A percentile compares a stretch with the other conserved stretches of the same genome.
Conservation (phyloP, 495 filamentous ascomycete genomes). For the Neurospora sp. region DNA sequence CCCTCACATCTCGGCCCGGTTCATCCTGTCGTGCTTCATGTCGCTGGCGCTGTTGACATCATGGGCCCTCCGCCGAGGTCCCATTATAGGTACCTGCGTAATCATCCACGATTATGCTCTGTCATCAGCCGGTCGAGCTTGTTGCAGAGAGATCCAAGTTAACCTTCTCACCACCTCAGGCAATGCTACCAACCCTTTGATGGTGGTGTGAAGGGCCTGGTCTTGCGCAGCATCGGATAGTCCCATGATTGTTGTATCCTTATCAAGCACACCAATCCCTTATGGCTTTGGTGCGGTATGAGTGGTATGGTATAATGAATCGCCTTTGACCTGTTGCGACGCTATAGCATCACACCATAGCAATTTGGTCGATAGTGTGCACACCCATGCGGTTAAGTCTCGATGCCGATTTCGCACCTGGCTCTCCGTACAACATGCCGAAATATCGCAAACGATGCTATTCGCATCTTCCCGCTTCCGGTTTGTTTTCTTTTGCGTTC, state of each 20-base stretch:
- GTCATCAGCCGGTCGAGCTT: neutral
- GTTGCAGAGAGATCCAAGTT: neutral
- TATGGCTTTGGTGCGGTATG: neutral
- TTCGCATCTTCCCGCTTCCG: constrained; percentile 8
- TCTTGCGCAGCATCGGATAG: neutral
- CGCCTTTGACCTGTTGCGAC: neutral
- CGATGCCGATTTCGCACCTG: constrained; percentile 2
- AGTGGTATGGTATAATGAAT: neutral
- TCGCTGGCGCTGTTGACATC: neutral
- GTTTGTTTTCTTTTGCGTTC: constrained; percentile 4
- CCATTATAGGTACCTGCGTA: neutral
- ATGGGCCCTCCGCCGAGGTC: neutral
- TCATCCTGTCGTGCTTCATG: neutral
- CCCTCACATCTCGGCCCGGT: neutral
- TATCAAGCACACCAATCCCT: neutral
- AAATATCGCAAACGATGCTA: neutral
- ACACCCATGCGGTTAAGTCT: neutral
- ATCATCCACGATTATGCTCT: neutral
- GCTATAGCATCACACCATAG: constrained; percentile 2
- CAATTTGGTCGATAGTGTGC: neutral
- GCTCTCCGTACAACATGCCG: neutral
- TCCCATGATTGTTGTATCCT: neutral
- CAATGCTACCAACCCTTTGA: neutral
- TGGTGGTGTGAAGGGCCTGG: neutral
- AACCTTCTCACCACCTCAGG: neutral